Base-by-base conservation (phyloP, 495 filamentous ascomycete genomes). In the Aspergillus saccharolyticus region DNA sequence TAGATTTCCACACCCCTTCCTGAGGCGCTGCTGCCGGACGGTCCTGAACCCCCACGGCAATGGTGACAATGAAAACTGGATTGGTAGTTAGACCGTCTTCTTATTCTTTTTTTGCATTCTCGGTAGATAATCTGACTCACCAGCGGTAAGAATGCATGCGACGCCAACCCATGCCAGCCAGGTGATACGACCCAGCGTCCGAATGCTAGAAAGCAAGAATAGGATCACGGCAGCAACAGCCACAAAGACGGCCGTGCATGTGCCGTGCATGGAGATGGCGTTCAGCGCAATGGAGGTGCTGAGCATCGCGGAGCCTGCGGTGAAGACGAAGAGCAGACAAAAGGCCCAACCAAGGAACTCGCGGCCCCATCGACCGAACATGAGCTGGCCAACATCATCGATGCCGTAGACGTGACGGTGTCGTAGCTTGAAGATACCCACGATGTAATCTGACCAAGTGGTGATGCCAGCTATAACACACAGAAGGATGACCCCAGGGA, bases 51-150 rank as follows among this genome's bases (percentile, higher is more conserved):
- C 82, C 84, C 2, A 85, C 85, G 4, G 77, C 84, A 62, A 90
- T 80, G 66, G 91, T 89, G 30, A 88, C 82, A 57, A 88, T 78
- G 30, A 86, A 68, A 48, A 91, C 86, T 59, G 83, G 78, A 45
- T 66, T 63, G 16, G 82, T 60, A 20, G 14, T 45, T 5, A 52
- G 45, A 57, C 45, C 25, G 10, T 16, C 39, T 17, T 15, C 10
- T 1, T 17, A 15, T n/a, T n/a, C n/a, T n/a, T n/a, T 28, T 28
- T 28, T 9, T 28, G 25, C 4, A 9, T 3, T 3, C 4, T 28
- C 9, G 25, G 25, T 28, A 3, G 25, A 28, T 28, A 4, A 9
- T 9, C 9, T 3, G 25, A 50, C 70, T 53, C 55, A 77, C 70
- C 67, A 3, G 73, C 64, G n/a, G 65, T 67, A 3, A 78, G 42